Evolutionary conservation across 257 asterid species (phyloP).

Genomic region (Solanum chilense): DNA sequence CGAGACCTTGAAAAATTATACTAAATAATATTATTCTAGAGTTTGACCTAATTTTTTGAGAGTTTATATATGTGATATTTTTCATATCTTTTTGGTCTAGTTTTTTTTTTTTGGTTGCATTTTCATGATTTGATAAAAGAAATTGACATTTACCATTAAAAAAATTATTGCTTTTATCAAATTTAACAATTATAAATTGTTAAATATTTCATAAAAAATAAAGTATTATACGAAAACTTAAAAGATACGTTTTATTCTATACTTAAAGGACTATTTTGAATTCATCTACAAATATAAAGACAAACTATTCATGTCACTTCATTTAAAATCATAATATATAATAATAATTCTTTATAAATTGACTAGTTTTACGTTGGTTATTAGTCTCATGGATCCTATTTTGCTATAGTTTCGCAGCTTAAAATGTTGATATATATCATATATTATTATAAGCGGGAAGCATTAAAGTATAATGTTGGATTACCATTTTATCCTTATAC

Average conservation of each 20-base stretch:
- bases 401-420: not conserved
- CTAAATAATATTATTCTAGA: too few species aligned
- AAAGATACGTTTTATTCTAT: not conserved
- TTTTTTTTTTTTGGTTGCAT: not conserved
- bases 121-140: not conserved
- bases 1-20: too few species aligned
- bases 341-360: not conserved
- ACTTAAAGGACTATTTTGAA: not conserved
- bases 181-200: too few species aligned
- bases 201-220: not conserved
- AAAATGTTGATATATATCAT: too few species aligned
- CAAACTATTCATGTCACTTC: not conserved
- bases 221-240: not conserved
- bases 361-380: not conserved
- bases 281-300: not conserved
- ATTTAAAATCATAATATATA: not conserved
- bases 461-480: too few species aligned
- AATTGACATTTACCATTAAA: not conserved
- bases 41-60: not conserved
- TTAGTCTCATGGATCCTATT: not conserved
- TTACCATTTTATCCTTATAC: too few species aligned
- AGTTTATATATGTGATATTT: not conserved
- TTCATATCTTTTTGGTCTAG: not conserved
- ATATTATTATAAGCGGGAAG: too few species aligned
- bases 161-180: not conserved